phyloP scores from a whole-genome alignment of 208 protist genomes.

The Porcisia deanei region DNA sequence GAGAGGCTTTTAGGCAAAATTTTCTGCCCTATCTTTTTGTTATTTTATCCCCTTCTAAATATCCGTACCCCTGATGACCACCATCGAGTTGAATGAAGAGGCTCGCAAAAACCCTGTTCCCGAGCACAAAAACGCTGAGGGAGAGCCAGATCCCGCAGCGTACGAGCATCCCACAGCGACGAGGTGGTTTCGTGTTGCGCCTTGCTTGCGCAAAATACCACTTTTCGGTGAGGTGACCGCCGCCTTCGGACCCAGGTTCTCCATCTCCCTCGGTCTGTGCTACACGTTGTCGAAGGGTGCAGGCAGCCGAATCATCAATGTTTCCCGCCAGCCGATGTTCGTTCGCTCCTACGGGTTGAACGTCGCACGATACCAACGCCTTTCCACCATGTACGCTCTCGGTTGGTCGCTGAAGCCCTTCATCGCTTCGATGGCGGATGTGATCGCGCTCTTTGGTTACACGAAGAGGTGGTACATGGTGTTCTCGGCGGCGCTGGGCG shows the following conservation, averaged over 20 bases:
- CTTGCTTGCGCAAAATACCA: conserved; percentile 35
- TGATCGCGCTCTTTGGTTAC: conserved; percentile 48
- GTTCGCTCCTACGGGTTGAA: conserved; percentile 24
- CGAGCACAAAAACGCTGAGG: background rate
- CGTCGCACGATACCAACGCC: conserved; percentile 41
- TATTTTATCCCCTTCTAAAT: background rate
- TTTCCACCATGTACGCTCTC: conserved; percentile 32
- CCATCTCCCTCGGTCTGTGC: conserved; percentile 30
- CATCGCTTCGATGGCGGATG: conserved; percentile 42
- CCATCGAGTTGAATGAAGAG: background rate
- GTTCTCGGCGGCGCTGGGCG: conserved; percentile 30
- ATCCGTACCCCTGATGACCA: conserved; percentile 6
- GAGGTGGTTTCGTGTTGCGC: conserved; percentile 16
- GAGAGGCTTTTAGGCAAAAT: no score
- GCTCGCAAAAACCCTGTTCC: background rate
- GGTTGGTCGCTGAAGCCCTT: conserved; percentile 54
- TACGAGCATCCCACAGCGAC: conserved; percentile 17
- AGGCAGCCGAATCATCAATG: conserved; percentile 37
- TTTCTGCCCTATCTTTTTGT: background rate
- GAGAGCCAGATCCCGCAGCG: background rate
- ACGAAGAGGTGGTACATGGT: conserved; percentile 59
- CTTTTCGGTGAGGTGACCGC: conserved; percentile 38
- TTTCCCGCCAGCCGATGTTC: conserved; percentile 47
- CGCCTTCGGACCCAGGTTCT: conserved; percentile 44
- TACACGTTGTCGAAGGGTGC: conserved; percentile 47